Evolutionary conservation across 2,329 filamentous ascomycete species (phyloP).

Genomic region (Colletotrichum siamense): DNA sequence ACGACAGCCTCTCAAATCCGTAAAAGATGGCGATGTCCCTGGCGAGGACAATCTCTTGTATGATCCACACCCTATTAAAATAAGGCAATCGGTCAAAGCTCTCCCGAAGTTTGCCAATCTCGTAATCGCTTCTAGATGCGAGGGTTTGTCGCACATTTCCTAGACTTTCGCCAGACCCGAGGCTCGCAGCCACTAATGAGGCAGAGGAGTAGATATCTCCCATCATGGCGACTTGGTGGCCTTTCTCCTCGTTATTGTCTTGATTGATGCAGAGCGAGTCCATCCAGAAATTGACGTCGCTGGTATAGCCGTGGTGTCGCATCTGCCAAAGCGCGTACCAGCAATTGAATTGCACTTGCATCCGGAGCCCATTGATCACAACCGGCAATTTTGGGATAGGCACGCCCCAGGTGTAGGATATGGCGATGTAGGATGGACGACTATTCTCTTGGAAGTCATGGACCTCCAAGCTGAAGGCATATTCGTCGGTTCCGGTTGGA

Average conservation of each 20-base stretch:
- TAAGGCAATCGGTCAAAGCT: fast-evolving
- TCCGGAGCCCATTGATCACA: not conserved
- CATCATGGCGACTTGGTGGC: not conserved
- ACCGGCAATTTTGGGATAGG: fast-evolving
- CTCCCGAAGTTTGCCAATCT: not conserved
- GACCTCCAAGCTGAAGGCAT: not conserved
- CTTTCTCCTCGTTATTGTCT: not conserved
- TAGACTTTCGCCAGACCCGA: not conserved
- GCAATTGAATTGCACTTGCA: fast-evolving
- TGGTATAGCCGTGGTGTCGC: not conserved
- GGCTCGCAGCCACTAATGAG: not conserved
- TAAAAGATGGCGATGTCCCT: fast-evolving
- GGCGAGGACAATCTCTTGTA: not conserved
- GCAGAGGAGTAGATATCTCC: not conserved
- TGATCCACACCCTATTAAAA: not conserved
- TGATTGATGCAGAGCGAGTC: not conserved
- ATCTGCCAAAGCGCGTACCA: not conserved
- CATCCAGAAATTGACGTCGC: not conserved
- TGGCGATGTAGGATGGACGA: fast-evolving
- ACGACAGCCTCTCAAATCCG: not conserved
- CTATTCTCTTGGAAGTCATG: not conserved
- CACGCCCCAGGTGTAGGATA: not conserved
- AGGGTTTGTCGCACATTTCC: too few relatives aligned
- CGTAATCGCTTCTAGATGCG: too few relatives aligned
- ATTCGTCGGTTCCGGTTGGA: not conserved